Base-by-base conservation (phyloP, 2,329 filamentous ascomycete genomes). In the Fusarium sororula region DNA sequence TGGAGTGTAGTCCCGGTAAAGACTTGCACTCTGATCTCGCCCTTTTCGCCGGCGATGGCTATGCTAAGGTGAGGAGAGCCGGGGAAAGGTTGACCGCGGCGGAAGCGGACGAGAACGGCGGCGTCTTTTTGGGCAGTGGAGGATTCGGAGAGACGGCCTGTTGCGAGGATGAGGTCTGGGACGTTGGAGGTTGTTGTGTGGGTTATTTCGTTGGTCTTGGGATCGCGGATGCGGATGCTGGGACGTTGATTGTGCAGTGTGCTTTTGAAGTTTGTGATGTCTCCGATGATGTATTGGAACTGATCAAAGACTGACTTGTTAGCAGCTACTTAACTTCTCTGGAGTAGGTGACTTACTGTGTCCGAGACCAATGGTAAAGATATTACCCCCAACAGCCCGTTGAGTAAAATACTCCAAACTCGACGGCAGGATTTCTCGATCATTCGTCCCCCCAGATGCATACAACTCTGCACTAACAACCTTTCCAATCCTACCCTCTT, bases 11-110 rank as follows among this genome's bases (percentile, higher is more conserved):
- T 71, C 0, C 81, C 81, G 1, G 73, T 78, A 10, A 70, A 66
- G 0, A 81, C 77, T 1, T 79, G 80, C 1, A 88, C 73, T 20
- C 84, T 79, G 8, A 89, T 81, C 78, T 89, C 87, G 1, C 87
- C 87, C 68, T 84, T 85, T 58, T 87, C 84, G 26, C 89, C 88
- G 50, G 85, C 81, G 44, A 91, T 84, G 12, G 81, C 83, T 86
- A 88, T 90, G 2, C 84, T 78, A 0, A 88, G 75, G 5, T 80
- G 82, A 0, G 86, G 82, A 0, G 86, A 84, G 3, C 82, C 85
- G 0, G 84, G 84, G 76, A 89, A 89, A 0, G 85, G 82, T 22
- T 84, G 82, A 0, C 88, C 88, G 20, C 84, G 83, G 7, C 86
- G 84, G 70, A 86, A 83, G 9, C 84, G 83, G n/a, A 85, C 71